Evolutionary conservation across 1,284 basidiomycete genomes (phyloP).

Genomic region (Ustilago trichophora): DNA sequence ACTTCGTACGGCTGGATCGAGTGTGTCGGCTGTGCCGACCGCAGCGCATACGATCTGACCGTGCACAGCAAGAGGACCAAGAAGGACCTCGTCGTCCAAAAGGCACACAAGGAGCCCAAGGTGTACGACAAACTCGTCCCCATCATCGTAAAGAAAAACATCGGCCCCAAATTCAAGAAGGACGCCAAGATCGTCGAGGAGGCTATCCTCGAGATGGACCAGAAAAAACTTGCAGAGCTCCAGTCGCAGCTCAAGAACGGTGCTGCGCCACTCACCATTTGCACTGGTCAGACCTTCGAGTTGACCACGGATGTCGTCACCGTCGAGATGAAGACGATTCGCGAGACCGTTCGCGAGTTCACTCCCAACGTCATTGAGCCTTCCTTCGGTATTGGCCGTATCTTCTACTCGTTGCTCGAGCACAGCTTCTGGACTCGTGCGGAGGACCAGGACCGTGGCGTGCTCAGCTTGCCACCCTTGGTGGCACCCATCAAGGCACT

Average conservation of each 20-base stretch:
- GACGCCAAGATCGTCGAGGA: conserved; percentile 80
- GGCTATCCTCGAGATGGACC: conserved; percentile 75
- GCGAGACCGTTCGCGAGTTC: conserved; percentile 92
- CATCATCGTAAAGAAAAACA: conserved; percentile 84
- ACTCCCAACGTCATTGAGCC: conserved; percentile 98
- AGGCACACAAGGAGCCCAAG: conserved; percentile 83
- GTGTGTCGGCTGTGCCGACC: conserved; percentile 99
- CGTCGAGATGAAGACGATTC: conserved; percentile 85
- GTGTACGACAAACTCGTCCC: conserved; percentile 78
- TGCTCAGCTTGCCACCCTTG: conserved; percentile 85
- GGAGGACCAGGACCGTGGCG: conserved; percentile 72
- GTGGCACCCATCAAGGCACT: conserved; percentile 97
- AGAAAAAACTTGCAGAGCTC: conserved; percentile 76
- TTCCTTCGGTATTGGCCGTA: conserved; percentile 96
- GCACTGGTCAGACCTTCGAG: conserved; percentile 74
- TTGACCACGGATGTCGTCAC: conserved; percentile 80
- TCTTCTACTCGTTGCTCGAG: conserved; percentile 92
- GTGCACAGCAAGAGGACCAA: conserved; percentile 71
- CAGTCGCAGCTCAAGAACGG: conserved; percentile 77
- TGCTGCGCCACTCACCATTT: conserved; percentile 69
- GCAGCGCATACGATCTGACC: conserved; percentile 90
- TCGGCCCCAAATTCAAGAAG: conserved; percentile 90
- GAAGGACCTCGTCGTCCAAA: conserved; percentile 79
- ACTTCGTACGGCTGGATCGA: conserved; percentile 97
- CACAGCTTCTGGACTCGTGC: conserved; percentile 96